Conservation (phyloP, 208 protist species). For the Trichomonas vaginalis region DNA sequence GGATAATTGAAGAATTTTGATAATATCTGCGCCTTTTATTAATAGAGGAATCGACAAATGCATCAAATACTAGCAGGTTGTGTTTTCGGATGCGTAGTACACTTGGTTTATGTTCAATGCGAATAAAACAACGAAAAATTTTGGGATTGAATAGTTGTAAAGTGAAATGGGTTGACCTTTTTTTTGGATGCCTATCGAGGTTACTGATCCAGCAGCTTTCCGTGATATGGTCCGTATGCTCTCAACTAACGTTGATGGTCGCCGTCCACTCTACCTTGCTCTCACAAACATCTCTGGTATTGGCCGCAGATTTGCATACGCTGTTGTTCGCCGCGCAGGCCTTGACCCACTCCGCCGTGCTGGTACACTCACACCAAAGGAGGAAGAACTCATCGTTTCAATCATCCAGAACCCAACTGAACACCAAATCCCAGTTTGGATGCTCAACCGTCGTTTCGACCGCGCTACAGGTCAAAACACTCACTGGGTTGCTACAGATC, state of each 20-base stretch:
- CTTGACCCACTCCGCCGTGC: neutral
- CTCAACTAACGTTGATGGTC: slow-evolving; percentile 7
- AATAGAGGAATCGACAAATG: too few relatives aligned
- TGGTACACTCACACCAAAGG: slow-evolving; percentile 12
- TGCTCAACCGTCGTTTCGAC: slow-evolving; percentile 10
- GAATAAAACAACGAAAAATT: too few relatives aligned
- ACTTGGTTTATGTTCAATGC: too few relatives aligned
- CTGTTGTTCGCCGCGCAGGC: neutral
- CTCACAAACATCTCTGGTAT: slow-evolving; percentile 2
- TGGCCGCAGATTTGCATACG: slow-evolving; percentile 12
- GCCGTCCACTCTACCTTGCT: neutral
- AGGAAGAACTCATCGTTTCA: neutral
- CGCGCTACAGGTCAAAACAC: neutral
- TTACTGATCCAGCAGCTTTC: neutral
- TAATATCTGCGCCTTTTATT: too few relatives aligned
- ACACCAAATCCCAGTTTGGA: neutral
- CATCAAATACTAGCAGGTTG: too few relatives aligned
- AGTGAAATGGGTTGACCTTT: neutral
- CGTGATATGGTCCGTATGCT: slow-evolving; percentile 22
- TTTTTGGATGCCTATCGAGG: slow-evolving; percentile 1
- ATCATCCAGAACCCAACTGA: slow-evolving; percentile 20
- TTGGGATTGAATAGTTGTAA: neutral
- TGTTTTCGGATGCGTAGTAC: too few relatives aligned
- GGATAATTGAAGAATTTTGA: too few relatives aligned
- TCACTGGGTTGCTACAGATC: neutral